These are phyloP conservation scores for Aquanectria penicillioides DNA, from an alignment of 2,329 filamentous ascomycete species.

Conservation along the genomic window DNA sequence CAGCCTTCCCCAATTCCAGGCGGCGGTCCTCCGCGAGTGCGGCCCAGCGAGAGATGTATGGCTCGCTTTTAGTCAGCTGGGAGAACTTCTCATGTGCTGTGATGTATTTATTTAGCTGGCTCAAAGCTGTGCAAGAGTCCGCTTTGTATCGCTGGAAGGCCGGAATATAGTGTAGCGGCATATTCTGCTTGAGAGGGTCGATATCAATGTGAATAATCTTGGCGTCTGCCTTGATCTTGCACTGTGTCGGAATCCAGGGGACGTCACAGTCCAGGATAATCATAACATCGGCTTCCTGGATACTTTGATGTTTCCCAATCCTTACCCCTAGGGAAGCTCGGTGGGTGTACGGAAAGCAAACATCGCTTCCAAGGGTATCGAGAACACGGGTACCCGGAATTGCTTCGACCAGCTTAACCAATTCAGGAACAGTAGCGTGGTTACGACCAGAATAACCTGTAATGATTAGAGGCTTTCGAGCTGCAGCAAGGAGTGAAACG, in stretches of 20 bases:
- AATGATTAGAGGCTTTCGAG: conserved; percentile 18
- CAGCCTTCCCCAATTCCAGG: neutral
- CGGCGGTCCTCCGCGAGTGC: conserved; percentile 1
- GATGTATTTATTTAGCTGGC: conserved; percentile 17
- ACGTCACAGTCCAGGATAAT: conserved; percentile 88
- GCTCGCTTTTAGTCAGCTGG: neutral
- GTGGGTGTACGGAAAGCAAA: conserved; percentile 79
- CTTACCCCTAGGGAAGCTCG: conserved; percentile 73
- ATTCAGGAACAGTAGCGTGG: conserved; percentile 44
- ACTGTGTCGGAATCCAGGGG: conserved; percentile 86
- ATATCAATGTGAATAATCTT: conserved; percentile 71
- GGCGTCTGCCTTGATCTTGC: conserved; percentile 60
- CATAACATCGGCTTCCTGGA: conserved; percentile 83
- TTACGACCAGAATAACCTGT: conserved; percentile 22
- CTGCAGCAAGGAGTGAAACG: conserved; percentile 6
- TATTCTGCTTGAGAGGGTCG: conserved; percentile 74
- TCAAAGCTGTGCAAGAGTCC: conserved; percentile 70
- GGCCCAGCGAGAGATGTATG: conserved; percentile 2
- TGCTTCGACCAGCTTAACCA: conserved; percentile 73
- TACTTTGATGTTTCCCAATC: conserved; percentile 77
- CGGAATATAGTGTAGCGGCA: conserved; percentile 76
- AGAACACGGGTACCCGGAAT: conserved; percentile 75
- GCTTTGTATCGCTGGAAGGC: conserved; percentile 72
- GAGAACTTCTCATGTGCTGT: neutral
- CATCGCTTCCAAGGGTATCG: conserved; percentile 79